A percentile compares a stretch with the other conserved stretches of the same genome.
phyloP scores from a whole-genome alignment of 2,329 filamentous ascomycete genomes.

The Trichoderma oligosporum region DNA sequence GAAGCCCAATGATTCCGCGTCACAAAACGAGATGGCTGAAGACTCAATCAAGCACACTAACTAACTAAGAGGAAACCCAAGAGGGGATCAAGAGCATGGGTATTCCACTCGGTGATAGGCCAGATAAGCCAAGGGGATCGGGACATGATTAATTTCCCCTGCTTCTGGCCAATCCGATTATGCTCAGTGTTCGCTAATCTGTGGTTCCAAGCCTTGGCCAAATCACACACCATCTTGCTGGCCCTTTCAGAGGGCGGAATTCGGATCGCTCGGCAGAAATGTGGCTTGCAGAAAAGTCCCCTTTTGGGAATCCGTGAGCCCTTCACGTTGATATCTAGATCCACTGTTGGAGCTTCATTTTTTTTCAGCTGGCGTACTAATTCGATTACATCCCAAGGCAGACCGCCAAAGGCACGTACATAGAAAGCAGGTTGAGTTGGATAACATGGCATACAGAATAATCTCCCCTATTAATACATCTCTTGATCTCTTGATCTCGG shows the following conservation, averaged over 20 bases:
- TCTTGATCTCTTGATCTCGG: too few species aligned
- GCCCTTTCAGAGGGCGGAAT: conserved; percentile 4
- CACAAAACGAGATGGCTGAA: too few species aligned
- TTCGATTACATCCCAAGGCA: conserved; percentile 4
- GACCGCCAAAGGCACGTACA: too few species aligned
- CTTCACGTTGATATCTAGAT: too few species aligned
- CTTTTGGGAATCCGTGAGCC: background rate
- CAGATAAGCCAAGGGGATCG: background rate
- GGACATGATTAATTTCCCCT: background rate
- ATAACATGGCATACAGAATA: too few species aligned
- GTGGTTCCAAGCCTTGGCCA: background rate
- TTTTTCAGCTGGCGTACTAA: conserved; percentile 2
- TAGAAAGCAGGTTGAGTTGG: too few species aligned
- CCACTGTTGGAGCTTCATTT: background rate
- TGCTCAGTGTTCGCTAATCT: conserved; percentile 1
- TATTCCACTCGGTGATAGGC: too few species aligned
- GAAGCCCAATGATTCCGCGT: too few species aligned
- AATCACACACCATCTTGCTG: background rate
- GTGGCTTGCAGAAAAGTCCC: background rate
- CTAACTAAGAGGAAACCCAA: too few species aligned
- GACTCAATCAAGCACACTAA: too few species aligned
- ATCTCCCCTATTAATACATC: too few species aligned
- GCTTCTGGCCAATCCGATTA: background rate
- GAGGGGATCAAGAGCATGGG: too few species aligned
- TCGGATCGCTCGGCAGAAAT: conserved; percentile 15